Percentiles rank a stretch among this genome's conserved stretches.
Evolutionary conservation across 768 basidiomycete species (phyloP).

Genomic region (Leccinum boreale): DNA sequence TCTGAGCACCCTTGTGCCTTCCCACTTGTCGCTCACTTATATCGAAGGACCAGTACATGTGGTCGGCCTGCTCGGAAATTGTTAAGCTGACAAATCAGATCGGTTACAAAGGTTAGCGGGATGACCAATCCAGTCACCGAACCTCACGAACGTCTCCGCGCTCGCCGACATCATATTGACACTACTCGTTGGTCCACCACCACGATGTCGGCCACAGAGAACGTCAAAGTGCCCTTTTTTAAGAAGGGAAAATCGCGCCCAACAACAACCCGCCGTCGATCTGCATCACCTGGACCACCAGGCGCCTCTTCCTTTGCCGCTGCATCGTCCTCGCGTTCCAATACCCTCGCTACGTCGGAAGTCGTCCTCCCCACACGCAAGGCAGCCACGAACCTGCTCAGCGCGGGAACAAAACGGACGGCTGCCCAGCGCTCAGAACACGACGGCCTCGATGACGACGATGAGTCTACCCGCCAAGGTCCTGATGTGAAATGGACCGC

Average conservation of each 20-base stretch:
- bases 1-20: neutral
- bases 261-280: constrained; percentile 71
- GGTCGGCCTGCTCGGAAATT: neutral
- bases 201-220: constrained; percentile 32
- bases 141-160: neutral
- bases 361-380: constrained; percentile 80
- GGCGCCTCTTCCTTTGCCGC: constrained; percentile 7
- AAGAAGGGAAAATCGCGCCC: constrained; percentile 83
- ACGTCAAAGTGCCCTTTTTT: constrained; percentile 77
- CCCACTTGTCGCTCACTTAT: neutral
- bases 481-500: constrained; percentile 79
- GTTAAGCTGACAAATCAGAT: constrained; percentile 7
- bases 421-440: constrained; percentile 46
- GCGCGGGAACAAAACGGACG: constrained; percentile 70
- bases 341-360: constrained; percentile 38
- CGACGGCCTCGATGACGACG: constrained; percentile 37
- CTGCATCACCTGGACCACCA: constrained; percentile 52
- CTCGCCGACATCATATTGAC: too few species aligned
- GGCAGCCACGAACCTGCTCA: constrained; percentile 63
- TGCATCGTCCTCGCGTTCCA: constrained; percentile 22
- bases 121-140: constrained; percentile 20
- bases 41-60: too few species aligned
- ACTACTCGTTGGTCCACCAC: neutral
- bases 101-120: constrained; percentile 2
- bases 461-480: constrained; percentile 41